Percentiles rank a stretch among this genome's conserved stretches.
Evolutionary conservation across 345 rosid genomes (phyloP).

Genomic region (Eucalyptus cloeziana): DNA sequence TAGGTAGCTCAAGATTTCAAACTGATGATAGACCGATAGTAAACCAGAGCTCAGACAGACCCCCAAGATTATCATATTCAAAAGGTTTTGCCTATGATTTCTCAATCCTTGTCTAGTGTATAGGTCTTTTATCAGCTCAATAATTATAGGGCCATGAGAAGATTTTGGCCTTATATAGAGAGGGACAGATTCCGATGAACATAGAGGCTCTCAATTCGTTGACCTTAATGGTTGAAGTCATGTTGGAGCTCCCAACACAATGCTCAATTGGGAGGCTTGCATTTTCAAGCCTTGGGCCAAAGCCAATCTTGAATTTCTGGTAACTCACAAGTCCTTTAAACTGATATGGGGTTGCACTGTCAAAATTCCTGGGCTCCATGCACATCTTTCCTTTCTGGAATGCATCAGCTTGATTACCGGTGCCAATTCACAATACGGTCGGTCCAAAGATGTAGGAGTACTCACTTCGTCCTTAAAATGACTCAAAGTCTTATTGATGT

Average conservation of each 20-base stretch:
- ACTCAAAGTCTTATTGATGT: background rate
- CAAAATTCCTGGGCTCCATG: background rate
- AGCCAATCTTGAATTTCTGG: background rate
- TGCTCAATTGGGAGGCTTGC: background rate
- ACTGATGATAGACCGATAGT: background rate
- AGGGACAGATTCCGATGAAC: background rate
- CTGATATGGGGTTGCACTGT: background rate
- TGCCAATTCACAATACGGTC: background rate
- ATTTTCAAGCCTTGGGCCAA: background rate
- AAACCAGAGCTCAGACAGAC: background rate
- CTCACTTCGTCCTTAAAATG: background rate
- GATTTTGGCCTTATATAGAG: background rate
- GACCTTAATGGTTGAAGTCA: background rate
- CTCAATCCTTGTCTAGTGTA: background rate
- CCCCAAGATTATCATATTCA: background rate
- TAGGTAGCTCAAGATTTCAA: background rate
- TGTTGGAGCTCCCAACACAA: background rate
- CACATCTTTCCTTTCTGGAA: background rate
- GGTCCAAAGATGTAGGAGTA: background rate
- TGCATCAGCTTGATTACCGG: background rate
- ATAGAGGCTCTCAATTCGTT: background rate
- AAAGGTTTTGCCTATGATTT: background rate
- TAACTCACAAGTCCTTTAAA: background rate
- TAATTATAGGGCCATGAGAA: background rate
- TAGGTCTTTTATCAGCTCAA: background rate